Evolutionary conservation across 306 rosid genomes (phyloP).

Genomic region (Pterocarpus macrocarpus): DNA sequence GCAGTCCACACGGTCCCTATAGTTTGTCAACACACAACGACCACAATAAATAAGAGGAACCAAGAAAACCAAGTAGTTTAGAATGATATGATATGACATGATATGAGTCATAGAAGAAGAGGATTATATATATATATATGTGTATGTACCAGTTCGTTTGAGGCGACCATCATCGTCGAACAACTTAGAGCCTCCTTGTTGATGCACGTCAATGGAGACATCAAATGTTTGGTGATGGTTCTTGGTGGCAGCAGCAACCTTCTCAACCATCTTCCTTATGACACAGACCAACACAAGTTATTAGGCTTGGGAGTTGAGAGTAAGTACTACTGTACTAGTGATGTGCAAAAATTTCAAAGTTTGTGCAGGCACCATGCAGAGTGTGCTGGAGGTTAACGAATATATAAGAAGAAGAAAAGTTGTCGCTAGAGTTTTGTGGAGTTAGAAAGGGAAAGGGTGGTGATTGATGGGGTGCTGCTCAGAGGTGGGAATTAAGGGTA

Average conservation of each 20-base stretch:
- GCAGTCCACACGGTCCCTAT: constrained; percentile 83
- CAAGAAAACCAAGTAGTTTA: not conserved
- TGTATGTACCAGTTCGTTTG: constrained; percentile 70
- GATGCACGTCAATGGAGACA: constrained; percentile 55
- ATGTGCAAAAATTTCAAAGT: not conserved
- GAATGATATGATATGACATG: no score
- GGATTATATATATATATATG: not conserved
- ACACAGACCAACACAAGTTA: constrained; percentile 25
- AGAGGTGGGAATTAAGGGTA: no score
- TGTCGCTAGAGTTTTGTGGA: no score
- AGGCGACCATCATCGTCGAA: constrained; percentile 90
- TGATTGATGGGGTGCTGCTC: no score
- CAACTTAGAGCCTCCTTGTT: constrained; percentile 66
- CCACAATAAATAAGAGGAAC: not conserved
- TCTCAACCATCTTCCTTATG: constrained; percentile 63
- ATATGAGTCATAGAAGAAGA: not conserved
- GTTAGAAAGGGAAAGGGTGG: no score
- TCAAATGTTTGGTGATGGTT: constrained; percentile 61
- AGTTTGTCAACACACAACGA: not conserved
- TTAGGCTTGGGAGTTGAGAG: no score
- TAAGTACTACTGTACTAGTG: no score
- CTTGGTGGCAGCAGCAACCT: constrained; percentile 32
- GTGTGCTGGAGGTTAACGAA: not conserved
- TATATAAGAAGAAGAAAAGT: not conserved
- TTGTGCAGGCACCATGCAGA: not conserved